Base-by-base conservation (phyloP, 192 early-diverging fungal genomes). In the Umbelopsis ramanniana region DNA sequence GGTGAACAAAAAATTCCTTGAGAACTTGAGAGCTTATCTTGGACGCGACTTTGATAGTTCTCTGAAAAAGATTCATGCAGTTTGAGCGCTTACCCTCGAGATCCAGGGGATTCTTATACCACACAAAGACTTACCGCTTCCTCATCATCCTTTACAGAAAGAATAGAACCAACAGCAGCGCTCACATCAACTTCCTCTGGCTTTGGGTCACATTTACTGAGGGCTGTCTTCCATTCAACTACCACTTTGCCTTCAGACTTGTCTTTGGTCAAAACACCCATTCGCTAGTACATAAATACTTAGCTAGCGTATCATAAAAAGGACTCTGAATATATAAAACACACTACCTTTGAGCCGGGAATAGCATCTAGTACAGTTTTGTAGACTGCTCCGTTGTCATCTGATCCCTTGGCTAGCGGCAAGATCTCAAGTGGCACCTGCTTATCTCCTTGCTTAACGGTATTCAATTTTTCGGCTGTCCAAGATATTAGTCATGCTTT, bases 131-230 rank as follows among this genome's bases (percentile, higher is more conserved):
- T 70, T 84, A 93, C 92, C 52, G 95, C 71, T 77, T 97, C 96
- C 54, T 92, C 90, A n/a, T 93, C 91, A 75, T 98, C 97, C 77
- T 99, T 99, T 46, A 89, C 84, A 5, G 94, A 91, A 73, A 98
- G 84, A 26, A 90, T 76, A 15, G 83, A 73, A 1, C 93, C 87
- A 38, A 98, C 71, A 8, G 91, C 93, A 6, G 81, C 57, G 3
- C 91, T 81, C 17, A 97, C 77, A 79, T 98, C 95, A 7, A 89
- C 82, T 67, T 84, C 74, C n/a, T 91, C 88, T 54, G 95, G 83
- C 15, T 67, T 71, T 21, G 78, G 80, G 21, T 78, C 77, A 4
- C 79, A 80, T 0, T 79, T 72, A 4, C 84, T 83, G 35, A 92
- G 75, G 19, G 89, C 90, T 8, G 80, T 78, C 53, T 86, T 81